Evolutionary conservation across 441 rosid species (phyloP), one percentile per base, ranked within the genome.

Genomic region (Mallotus repandus): DNA sequence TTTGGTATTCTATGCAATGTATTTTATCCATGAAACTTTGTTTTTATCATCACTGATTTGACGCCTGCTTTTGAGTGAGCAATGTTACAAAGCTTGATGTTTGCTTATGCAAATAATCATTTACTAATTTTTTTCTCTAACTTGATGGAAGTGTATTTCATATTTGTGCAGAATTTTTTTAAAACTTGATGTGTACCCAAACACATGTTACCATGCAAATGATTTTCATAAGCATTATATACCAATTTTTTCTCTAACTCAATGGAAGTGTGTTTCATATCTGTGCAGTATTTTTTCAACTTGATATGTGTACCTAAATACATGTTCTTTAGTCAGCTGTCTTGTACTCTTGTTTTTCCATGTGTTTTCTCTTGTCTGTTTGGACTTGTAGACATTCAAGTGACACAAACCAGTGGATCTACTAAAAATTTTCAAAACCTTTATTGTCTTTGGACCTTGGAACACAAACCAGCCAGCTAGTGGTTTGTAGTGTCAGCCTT

Each of bases 1-100:
- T 21, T 41, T 66, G 19, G 43, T 66, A 69, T 55, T 41, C 45
- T 62, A 25, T 53, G 46, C n/a, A 56, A 15, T 78, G 32, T 50
- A 54, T 18, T 73, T 79, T 72, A 32, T 70, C 46, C 54, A 49
- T 4, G 22, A 6, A 19, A 38, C 62, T 22, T 15, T 64, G 7
- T 41, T 58, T 16, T 29, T 65, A 21, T 63, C 59, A 57, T 49
- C 29, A 57, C 58, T 21, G 11, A 53, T 50, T 54, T 49, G 8
- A 41, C 49, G 4, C 46, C 22, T 22, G 21, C 62, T 68, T 43
- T 64, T 22, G 29, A 52, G 50, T 53, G 12, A 16, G 38, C 35
- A 22, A 41, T 19, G 9, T 50, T 8, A 61, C 45, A 7, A 14
- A 16, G 18, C 35, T 32, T 61, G 32, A 72, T 52, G 61, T 35